Evolutionary conservation across 352 stramenopile genomes (phyloP).

Genomic region (Pythium apleroticum): DNA sequence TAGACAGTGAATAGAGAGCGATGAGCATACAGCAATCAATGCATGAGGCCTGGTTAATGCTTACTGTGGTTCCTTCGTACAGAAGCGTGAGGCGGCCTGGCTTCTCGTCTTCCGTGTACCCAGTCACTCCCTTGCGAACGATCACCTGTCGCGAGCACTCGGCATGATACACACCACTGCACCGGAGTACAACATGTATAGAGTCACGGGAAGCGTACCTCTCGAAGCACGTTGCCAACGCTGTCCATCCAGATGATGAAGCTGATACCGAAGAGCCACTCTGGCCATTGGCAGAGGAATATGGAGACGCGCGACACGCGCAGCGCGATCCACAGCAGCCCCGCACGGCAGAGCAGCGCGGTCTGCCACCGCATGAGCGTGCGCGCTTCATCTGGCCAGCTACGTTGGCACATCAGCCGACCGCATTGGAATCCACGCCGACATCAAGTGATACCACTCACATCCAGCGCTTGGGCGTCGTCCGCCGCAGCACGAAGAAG

Average conservation of each 20-base stretch:
- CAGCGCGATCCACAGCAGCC: slow-evolving; percentile 71
- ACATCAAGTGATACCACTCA: too few species aligned
- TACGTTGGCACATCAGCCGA: slow-evolving; percentile 22
- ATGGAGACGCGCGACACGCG: slow-evolving; percentile 56
- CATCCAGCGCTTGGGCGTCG: slow-evolving; percentile 56
- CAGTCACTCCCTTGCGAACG: slow-evolving; percentile 56
- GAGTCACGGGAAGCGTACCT: slow-evolving; percentile 26
- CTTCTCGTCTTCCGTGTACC: slow-evolving; percentile 66
- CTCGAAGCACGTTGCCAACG: slow-evolving; percentile 53
- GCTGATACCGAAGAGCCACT: slow-evolving; percentile 66
- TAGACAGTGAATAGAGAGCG: slow-evolving; percentile 7
- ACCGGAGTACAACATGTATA: too few species aligned
- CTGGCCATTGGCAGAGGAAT: slow-evolving; percentile 63
- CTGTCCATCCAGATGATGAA: slow-evolving; percentile 81
- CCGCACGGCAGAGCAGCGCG: slow-evolving; percentile 55
- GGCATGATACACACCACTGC: background rate
- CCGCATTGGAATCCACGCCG: background rate
- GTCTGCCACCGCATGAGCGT: slow-evolving; percentile 79
- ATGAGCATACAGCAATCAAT: background rate
- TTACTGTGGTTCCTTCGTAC: slow-evolving; percentile 59
- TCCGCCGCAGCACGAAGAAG: slow-evolving; percentile 64
- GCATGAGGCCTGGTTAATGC: background rate
- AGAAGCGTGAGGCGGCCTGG: slow-evolving; percentile 58
- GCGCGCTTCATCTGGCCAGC: slow-evolving; percentile 64
- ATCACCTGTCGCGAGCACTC: slow-evolving; percentile 32